Evolutionary conservation across 1,284 basidiomycete species (phyloP), one percentile per base, ranked within the genome.

Genomic region (Pseudozyma sp.): DNA sequence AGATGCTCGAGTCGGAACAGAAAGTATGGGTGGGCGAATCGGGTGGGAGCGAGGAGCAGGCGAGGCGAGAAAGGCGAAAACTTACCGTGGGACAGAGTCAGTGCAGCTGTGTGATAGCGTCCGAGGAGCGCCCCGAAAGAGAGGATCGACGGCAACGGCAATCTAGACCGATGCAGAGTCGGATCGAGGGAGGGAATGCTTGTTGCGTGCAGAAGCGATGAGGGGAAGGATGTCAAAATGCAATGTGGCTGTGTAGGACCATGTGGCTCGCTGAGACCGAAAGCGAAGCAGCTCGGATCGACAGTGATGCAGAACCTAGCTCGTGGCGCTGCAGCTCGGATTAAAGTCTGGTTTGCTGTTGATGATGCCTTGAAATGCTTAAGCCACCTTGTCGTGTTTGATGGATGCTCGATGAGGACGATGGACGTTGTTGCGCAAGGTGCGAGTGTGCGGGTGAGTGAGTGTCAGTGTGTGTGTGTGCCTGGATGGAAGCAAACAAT

Each of bases 241-340:
- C 13, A 33, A 30, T 69, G 67, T 63, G 67, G 67, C 67, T 69
- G 67, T 69, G 60, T 52, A 24, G 34, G 33, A 56, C 60, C 67
- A 69, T 69, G 67, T 69, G 67, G 60, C 52, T 46, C 42, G 43
- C 67, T 69, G 67, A 58, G 51, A 37, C 58, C 37, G 53, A 64
- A 64, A 44, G 48, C 55, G 46, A 63, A 39, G 56, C 67, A 60
- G 67, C 60, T 69, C 67, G 67, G 60, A 69, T 69, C 67, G 67
- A 69, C 60, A 51, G 49, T 51, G 49, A n/a, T 64, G 67, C 60
- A 69, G 67, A 45, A 35, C 50, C 24, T 19, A 39, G 34, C 33
- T 37, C 31, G 47, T 48, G 47, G 47, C 24, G 8, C 19, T 19
- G 16, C 33, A 29, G 47, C 4, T 43, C 2, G 35, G 24, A 4